phyloP scores from a whole-genome alignment of 2,329 filamentous ascomycete genomes.

The Paraphoma chrysanthemicola region DNA sequence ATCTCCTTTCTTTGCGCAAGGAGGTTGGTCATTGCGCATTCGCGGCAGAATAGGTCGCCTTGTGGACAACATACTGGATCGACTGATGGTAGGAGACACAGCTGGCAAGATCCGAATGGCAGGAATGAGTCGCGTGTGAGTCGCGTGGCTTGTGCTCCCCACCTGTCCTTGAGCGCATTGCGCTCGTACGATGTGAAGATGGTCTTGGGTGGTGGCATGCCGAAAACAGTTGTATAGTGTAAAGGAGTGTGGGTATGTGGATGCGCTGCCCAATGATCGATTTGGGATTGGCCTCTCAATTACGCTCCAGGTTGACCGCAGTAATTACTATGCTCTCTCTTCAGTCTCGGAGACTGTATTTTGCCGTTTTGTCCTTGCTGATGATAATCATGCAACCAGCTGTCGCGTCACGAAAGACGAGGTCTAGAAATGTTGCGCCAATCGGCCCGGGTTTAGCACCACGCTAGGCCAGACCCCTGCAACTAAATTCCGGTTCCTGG shows the following conservation, averaged over 20 bases:
- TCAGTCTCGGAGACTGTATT: too few relatives aligned
- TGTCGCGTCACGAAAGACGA: not conserved
- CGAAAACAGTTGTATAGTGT: not conserved
- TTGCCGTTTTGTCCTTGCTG: too few relatives aligned
- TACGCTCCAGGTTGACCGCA: not conserved
- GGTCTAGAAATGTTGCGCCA: not conserved
- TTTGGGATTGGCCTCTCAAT: not conserved
- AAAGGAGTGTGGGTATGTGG: too few relatives aligned
- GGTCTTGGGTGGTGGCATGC: conserved; percentile 39
- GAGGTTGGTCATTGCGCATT: conserved; percentile 92
- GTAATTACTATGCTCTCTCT: too few relatives aligned
- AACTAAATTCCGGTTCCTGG: conserved; percentile 20
- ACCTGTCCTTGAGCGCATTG: conserved; percentile 78
- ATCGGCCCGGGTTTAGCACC: not conserved
- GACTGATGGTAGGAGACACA: conserved; percentile 83
- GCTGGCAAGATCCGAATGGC: conserved; percentile 84
- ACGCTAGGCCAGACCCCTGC: conserved; percentile 15
- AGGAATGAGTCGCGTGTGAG: conserved; percentile 91
- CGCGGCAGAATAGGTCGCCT: conserved; percentile 92
- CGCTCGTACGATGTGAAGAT: conserved; percentile 96
- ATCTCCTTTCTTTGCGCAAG: conserved; percentile 91
- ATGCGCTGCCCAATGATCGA: not conserved
- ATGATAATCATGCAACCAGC: not conserved
- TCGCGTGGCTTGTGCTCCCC: conserved; percentile 83
- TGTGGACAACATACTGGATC: conserved; percentile 79